Base-by-base conservation (phyloP, 2,329 filamentous ascomycete species). In the Didymella pinodella region DNA sequence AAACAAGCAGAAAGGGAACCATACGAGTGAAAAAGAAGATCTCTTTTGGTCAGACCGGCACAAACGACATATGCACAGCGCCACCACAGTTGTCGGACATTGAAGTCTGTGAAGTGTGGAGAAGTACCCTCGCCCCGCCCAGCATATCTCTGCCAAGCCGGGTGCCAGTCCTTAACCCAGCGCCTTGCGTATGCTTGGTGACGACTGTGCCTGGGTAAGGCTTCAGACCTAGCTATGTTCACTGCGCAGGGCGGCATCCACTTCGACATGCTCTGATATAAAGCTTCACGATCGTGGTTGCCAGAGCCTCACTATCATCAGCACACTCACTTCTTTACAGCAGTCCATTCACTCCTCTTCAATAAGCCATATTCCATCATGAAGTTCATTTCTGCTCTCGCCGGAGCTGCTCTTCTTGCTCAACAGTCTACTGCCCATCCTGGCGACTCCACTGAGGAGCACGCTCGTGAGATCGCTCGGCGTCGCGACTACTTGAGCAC, bases 381-480 rank as follows among this genome's bases (percentile, higher is more conserved):
- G 69, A 66, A 67, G 58, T 56, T 67, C 57, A 45, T 71, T 28
- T 64, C 72, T 10, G 57, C 67, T 32, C 56, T 74, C 26, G 41
- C 74, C 32, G 65, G 66, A 46, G 64, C 68, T 48, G 63, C 66
- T 47, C 58, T 78, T 34, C 65, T 74, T n/a, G 63, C 66, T 40
- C 66, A 69, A 46, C 63, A 66, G 32, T 59, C 65, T n/a, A 29
- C 65, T 53, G 76, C 78, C 25, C 79, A 80, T 40, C 78, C 78
- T 0, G 78, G 77, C 22, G 71, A 79, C 40, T 68, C 63, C 43
- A 36, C 59, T n/a, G 65, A 62, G 49, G 74, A 80, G 54, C 57
- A 74, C 32, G 65, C 63, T 49, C 70, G 68, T 18, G 77, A 79
- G 45, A 69, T 77, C 36, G 68, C 65, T 38, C 67, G 77, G 62